Evolutionary conservation across 306 rosid species (phyloP).

Genomic region (Ziziphus jujuba): DNA sequence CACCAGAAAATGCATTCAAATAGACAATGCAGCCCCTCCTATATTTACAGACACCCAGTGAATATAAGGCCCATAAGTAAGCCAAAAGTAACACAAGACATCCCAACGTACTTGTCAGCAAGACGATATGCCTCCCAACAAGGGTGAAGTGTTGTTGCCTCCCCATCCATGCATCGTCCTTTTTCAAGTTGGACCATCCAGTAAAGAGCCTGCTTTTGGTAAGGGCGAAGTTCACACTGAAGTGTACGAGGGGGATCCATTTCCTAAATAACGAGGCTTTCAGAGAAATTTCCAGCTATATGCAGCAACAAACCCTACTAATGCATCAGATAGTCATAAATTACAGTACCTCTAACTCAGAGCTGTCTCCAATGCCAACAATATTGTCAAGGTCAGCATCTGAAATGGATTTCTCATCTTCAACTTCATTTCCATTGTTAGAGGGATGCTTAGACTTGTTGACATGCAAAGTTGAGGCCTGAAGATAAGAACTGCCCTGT

Average conservation of each 20-base stretch:
- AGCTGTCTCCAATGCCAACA: constrained; percentile 75
- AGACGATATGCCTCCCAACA: constrained; percentile 93
- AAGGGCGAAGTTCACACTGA: constrained; percentile 78
- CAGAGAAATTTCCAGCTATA: constrained; percentile 21
- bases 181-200: constrained; percentile 90
- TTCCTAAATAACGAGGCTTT: constrained; percentile 54
- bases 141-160: constrained; percentile 83
- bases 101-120: constrained; percentile 62
- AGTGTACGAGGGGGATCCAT: constrained; percentile 80
- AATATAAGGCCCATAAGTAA: constrained; percentile 17
- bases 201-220: constrained; percentile 89
- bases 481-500: constrained; percentile 51
- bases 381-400: constrained; percentile 77
- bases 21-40: constrained; percentile 79
- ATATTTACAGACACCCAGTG: constrained; percentile 18
- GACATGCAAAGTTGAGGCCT: constrained; percentile 33
- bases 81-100: not conserved
- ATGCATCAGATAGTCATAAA: constrained; percentile 19
- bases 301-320: constrained; percentile 19
- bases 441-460: constrained; percentile 50
- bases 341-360: constrained; percentile 77
- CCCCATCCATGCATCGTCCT: constrained; percentile 64
- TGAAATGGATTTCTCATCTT: constrained; percentile 62
- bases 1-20: constrained; percentile 90
- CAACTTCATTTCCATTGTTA: constrained; percentile 51